These are phyloP conservation scores for Tolypocladium endophyticum DNA, from an alignment of 2,329 filamentous ascomycete genomes.

Conservation along the genomic window DNA sequence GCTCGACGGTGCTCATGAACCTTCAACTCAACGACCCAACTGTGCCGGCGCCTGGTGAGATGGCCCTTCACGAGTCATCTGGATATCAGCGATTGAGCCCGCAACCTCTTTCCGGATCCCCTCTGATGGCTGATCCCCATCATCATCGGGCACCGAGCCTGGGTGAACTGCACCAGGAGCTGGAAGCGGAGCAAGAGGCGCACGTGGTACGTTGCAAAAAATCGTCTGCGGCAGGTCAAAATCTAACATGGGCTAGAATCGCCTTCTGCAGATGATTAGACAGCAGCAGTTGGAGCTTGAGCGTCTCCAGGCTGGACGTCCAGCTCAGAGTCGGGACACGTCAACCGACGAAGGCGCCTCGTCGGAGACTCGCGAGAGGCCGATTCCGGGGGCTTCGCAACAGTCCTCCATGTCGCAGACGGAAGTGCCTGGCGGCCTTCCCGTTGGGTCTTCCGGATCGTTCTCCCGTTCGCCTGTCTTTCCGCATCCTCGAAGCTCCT, in stretches of 20 bases:
- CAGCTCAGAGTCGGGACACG: conserved; percentile 22
- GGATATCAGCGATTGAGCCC: conserved; percentile 26
- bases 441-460: conserved; percentile 25
- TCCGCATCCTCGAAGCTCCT: conserved; percentile 43
- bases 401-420: conserved; percentile 23
- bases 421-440: conserved; percentile 10
- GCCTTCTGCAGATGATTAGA: conserved; percentile 66
- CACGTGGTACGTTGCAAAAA: conserved; percentile 50
- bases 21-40: conserved; percentile 62
- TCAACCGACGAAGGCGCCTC: conserved; percentile 41
- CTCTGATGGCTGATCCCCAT: conserved; percentile 41
- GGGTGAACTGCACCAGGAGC: conserved; percentile 67
- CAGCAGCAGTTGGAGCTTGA: conserved; percentile 63
- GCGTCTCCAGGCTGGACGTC: conserved; percentile 40
- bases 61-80: conserved; percentile 40
- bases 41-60: conserved; percentile 58
- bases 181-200: conserved; percentile 69
- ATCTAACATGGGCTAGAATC: conserved; percentile 41
- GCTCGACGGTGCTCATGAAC: conserved; percentile 63
- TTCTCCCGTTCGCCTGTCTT: conserved; percentile 41
- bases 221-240: not conserved
- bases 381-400: conserved; percentile 23
- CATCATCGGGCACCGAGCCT: conserved; percentile 61
- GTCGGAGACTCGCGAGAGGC: conserved; percentile 30
- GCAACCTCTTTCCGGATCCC: conserved; percentile 36